These are phyloP conservation scores for Barnettozyma siamensis DNA, from an alignment of 805 yeast genomes.

Conservation along the genomic window DNA sequence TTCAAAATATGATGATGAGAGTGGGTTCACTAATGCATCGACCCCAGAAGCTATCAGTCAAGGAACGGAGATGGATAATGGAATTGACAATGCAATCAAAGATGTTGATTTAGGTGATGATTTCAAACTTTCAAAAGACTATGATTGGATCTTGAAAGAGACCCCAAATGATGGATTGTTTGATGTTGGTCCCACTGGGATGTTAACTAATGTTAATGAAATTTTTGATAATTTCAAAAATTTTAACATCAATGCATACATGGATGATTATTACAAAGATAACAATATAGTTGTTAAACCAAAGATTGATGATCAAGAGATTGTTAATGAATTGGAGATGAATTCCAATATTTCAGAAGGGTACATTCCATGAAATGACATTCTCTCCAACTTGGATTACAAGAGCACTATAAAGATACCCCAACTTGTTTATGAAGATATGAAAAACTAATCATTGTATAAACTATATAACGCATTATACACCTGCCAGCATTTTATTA, in stretches of 20 bases:
- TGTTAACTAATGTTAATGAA: slow-evolving; percentile 59
- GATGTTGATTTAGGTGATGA: slow-evolving; percentile 15
- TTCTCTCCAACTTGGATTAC: too few relatives aligned
- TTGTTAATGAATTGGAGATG: slow-evolving; percentile 2
- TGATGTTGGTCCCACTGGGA: slow-evolving; percentile 67
- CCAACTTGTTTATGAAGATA: too few relatives aligned
- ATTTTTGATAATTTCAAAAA: slow-evolving; percentile 41
- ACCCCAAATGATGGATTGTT: slow-evolving; percentile 28
- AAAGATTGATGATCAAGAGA: slow-evolving; percentile 1
- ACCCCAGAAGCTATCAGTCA: neutral
- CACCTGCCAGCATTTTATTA: too few relatives aligned
- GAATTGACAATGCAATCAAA: slow-evolving; percentile 1
- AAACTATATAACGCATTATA: too few relatives aligned
- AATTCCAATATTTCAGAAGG: slow-evolving; percentile 8
- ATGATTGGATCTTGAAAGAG: slow-evolving; percentile 25
- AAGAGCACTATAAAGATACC: too few relatives aligned
- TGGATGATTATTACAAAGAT: neutral
- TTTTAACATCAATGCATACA: slow-evolving; percentile 13
- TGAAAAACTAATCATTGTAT: too few relatives aligned
- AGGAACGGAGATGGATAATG: neutral
- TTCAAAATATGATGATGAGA: slow-evolving; percentile 4
- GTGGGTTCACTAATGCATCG: too few relatives aligned
- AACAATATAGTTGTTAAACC: neutral
- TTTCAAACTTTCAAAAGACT: slow-evolving; percentile 12
- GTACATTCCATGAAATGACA: slow-evolving; percentile 3